phyloP scores from a whole-genome alignment of 495 filamentous ascomycete genomes.

The Immersiella caudata region DNA sequence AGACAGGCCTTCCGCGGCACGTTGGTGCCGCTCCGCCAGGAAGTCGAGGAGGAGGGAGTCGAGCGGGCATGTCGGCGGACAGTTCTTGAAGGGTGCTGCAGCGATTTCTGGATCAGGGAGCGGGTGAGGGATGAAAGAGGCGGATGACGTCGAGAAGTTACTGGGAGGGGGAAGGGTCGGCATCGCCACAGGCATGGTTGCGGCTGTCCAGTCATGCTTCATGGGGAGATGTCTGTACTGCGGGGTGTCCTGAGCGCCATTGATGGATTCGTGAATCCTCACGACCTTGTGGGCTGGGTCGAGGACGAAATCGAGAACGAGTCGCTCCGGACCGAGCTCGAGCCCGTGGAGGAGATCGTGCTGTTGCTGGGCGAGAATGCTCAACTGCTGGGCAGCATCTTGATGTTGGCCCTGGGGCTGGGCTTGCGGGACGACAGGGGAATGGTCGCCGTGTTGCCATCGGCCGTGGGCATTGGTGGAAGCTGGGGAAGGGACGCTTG shows the following conservation, averaged over 20 bases:
- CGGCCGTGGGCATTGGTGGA: constrained; percentile 29
- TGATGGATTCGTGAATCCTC: constrained; percentile 39
- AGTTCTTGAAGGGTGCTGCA: constrained; percentile 59
- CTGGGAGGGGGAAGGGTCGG: neutral
- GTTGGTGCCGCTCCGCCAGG: constrained; percentile 65
- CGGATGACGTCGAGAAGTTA: neutral
- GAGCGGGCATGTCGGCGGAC: constrained; percentile 67
- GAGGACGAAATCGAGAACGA: constrained; percentile 71
- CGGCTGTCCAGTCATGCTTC: constrained; percentile 50
- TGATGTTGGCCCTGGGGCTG: neutral
- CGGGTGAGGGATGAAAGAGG: constrained; percentile 4
- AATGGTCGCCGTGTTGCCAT: constrained; percentile 24
- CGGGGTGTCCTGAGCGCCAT: constrained; percentile 43
- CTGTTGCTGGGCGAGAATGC: constrained; percentile 53
- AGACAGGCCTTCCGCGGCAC: constrained; percentile 62
- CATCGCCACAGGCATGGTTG: neutral
- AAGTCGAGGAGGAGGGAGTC: constrained; percentile 79
- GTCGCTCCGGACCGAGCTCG: constrained; percentile 60
- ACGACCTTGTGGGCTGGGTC: constrained; percentile 47
- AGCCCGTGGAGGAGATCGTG: constrained; percentile 58
- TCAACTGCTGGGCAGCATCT: constrained; percentile 26
- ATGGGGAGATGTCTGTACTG: constrained; percentile 42
- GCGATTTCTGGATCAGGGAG: constrained; percentile 1
- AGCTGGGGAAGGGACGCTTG: constrained; percentile 42
- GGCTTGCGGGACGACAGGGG: constrained; percentile 25